Percentiles rank a stretch among this genome's conserved stretches.
phyloP scores from a whole-genome alignment of 352 stramenopile genomes.

The Globisporangium abappressorium region DNA sequence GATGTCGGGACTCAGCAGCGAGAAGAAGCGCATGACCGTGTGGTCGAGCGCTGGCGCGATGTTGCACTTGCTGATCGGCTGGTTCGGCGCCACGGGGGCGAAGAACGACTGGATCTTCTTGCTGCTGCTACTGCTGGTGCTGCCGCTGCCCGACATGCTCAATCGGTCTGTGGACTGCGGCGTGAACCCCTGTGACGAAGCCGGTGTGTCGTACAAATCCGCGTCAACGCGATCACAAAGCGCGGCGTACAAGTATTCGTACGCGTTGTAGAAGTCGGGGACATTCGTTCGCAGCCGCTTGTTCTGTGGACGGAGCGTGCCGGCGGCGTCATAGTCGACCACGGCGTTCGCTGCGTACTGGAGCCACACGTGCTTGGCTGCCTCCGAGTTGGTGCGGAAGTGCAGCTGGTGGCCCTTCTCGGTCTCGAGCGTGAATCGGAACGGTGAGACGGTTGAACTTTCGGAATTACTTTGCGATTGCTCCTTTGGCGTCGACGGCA shows the following conservation, averaged over 20 bases:
- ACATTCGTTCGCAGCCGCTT: constrained; percentile 46
- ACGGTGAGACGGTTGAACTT: constrained; percentile 32
- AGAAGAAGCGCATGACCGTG: constrained; percentile 70
- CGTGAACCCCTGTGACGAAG: neutral
- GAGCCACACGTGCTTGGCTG: constrained; percentile 79
- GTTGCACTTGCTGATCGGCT: constrained; percentile 49
- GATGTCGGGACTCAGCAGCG: constrained; percentile 70
- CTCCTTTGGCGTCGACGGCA: constrained; percentile 6
- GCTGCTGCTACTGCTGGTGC: constrained; percentile 18
- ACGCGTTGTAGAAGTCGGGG: constrained; percentile 71
- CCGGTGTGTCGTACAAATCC: constrained; percentile 24
- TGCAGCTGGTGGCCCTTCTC: constrained; percentile 84
- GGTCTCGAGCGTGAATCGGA: constrained; percentile 80
- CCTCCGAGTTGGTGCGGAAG: constrained; percentile 82
- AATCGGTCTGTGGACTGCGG: neutral
- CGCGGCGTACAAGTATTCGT: constrained; percentile 68
- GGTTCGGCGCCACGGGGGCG: constrained; percentile 45
- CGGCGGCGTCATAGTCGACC: constrained; percentile 41
- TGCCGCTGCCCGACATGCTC: constrained; percentile 4
- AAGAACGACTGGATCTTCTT: constrained; percentile 53
- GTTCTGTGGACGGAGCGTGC: constrained; percentile 26
- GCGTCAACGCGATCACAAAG: constrained; percentile 53
- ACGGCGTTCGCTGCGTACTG: constrained; percentile 69
- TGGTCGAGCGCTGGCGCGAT: constrained; percentile 54
- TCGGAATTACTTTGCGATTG: neutral